Percentiles rank a stretch among this genome's conserved stretches.
phyloP scores from a whole-genome alignment of 805 yeast species.

The Tetrapisispora namnaoensis region DNA sequence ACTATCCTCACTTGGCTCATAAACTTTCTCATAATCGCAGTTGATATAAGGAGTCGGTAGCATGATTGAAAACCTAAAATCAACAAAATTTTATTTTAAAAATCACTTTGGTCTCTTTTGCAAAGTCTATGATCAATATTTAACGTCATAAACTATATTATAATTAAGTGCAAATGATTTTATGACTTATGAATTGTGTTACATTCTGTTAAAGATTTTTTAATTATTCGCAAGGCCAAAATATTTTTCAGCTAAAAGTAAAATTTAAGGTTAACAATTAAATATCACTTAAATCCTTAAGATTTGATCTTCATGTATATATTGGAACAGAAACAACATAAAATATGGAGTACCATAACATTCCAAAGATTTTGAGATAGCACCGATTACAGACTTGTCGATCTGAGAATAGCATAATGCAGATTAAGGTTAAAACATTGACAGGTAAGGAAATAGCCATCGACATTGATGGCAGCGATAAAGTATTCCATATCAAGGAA shows the following conservation, averaged over 20 bases:
- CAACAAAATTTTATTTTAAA: not conserved
- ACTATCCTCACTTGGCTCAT: constrained; percentile 93
- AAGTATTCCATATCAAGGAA: constrained; percentile 69
- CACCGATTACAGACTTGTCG: not conserved
- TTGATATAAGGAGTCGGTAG: constrained; percentile 66
- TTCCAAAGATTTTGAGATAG: too few relatives aligned
- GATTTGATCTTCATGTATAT: not conserved
- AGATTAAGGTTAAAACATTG: constrained; percentile 24
- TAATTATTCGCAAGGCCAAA: not conserved
- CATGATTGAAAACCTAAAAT: constrained; percentile 37
- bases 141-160: too few relatives aligned
- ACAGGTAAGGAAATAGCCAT: constrained; percentile 31
- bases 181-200: too few relatives aligned
- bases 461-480: constrained; percentile 28
- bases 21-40: constrained; percentile 61
- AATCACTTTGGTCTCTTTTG: too few relatives aligned
- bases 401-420: constrained; percentile 4
- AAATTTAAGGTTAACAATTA: not conserved
- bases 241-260: not conserved
- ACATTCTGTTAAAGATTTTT: not conserved
- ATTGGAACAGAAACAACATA: too few relatives aligned
- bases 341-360: too few relatives aligned
- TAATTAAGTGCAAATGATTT: too few relatives aligned
- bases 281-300: not conserved
- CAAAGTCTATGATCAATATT: too few relatives aligned